Percentiles rank a stretch among this genome's conserved stretches.
phyloP scores from a whole-genome alignment of 305 asterid species.

The Rubia tinctorum region DNA sequence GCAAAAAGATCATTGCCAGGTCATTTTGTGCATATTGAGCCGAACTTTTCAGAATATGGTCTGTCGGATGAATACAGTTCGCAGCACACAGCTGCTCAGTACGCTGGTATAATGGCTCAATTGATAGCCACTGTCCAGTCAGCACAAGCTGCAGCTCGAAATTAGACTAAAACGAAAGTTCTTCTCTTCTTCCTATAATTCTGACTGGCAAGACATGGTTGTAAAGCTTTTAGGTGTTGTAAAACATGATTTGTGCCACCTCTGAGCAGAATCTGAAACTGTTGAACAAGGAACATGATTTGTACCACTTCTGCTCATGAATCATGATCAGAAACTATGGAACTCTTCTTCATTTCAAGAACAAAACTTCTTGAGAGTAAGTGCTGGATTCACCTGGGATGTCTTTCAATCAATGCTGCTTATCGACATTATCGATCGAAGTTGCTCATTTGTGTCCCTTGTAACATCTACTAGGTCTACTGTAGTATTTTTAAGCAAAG shows the following conservation, averaged over 20 bases:
- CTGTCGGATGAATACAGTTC: slow-evolving; percentile 65
- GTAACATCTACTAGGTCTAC: no score
- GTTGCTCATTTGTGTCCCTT: no score
- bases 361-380: background rate
- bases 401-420: background rate
- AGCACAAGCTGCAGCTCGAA: slow-evolving; percentile 52
- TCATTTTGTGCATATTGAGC: slow-evolving; percentile 86
- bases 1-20: slow-evolving; percentile 83
- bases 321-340: background rate
- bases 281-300: background rate
- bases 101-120: slow-evolving; percentile 83
- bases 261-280: background rate
- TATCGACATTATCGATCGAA: no score
- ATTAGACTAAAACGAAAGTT: slow-evolving; percentile 26
- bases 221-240: background rate
- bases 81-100: slow-evolving; percentile 89
- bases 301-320: background rate
- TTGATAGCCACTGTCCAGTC: slow-evolving; percentile 81
- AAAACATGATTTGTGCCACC: background rate
- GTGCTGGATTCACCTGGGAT: background rate
- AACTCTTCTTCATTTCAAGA: background rate
- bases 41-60: slow-evolving; percentile 72
- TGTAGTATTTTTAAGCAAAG: no score
- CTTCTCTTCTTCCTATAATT: no score
- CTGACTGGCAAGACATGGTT: no score